Conservation (phyloP, 768 basidiomycete species). For the Podaxis rugospora region DNA sequence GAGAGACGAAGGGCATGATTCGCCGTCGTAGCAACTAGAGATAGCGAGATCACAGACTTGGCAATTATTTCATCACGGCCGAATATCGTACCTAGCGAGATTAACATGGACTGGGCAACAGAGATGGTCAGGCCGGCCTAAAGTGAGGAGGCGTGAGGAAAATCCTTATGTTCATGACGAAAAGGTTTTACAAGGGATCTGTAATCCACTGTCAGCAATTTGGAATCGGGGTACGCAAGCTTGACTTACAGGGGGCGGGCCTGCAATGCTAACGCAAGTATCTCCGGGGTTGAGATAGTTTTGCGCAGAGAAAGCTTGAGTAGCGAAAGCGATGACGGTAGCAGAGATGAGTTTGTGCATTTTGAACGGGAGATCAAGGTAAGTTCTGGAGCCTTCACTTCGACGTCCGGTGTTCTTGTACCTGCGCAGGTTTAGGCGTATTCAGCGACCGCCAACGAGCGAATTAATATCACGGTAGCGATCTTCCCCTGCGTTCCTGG, state of each 20-base stretch:
- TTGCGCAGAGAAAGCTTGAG: not conserved
- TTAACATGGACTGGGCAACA: conserved; percentile 17
- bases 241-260: not conserved
- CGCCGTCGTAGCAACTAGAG: conserved; percentile 11
- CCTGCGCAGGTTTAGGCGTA: not conserved
- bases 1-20: conserved; percentile 13
- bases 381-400: not conserved
- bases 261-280: conserved; percentile 8
- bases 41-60: not conserved
- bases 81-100: conserved; percentile 12
- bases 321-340: not conserved
- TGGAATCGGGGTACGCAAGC: not conserved
- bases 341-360: not conserved
- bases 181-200: not conserved
- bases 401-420: not conserved
- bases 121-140: conserved; percentile 14
- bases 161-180: not conserved
- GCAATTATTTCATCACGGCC: not conserved
- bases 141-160: not conserved
- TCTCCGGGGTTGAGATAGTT: not conserved
- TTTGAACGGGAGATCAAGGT: not conserved
- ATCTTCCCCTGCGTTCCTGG: not conserved
- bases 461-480: not conserved
- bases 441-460: not conserved
- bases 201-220: not conserved